These are phyloP conservation scores for Spergularia marina DNA, from an alignment of 148 eudicot genomes.

Conservation along the genomic window DNA sequence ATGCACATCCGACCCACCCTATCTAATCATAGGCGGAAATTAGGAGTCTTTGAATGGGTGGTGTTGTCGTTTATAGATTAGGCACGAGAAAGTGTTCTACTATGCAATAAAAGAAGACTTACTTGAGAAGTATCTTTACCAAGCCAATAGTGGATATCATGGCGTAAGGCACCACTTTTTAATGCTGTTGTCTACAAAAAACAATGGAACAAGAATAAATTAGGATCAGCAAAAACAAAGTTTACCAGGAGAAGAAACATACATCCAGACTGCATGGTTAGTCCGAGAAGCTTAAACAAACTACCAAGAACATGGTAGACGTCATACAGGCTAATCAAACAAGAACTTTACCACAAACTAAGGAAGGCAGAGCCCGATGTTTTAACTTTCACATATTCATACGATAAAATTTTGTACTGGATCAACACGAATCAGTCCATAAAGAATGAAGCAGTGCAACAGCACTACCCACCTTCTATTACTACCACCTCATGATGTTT, in stretches of 20 bases:
- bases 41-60: too few species aligned
- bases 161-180: slow-evolving; percentile 75
- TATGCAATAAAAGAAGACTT: slow-evolving; percentile 25
- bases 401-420: neutral
- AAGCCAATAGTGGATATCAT: slow-evolving; percentile 96
- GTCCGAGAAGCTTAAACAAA: slow-evolving; percentile 1
- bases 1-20: too few species aligned
- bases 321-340: neutral
- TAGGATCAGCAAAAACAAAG: neutral
- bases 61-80: too few species aligned
- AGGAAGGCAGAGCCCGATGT: neutral
- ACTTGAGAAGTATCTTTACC: slow-evolving; percentile 96
- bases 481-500: neutral
- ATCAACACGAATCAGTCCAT: neutral
- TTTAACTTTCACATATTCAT: too few species aligned
- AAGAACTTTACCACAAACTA: neutral
- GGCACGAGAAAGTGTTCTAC: neutral
- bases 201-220: neutral
- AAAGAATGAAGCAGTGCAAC: neutral
- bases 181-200: slow-evolving; percentile 61
- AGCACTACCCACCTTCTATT: neutral
- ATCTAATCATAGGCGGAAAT: too few species aligned
- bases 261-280: neutral
- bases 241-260: neutral
- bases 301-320: slow-evolving; percentile 4